Evolutionary conservation across 2,329 filamentous ascomycete genomes (phyloP).

Genomic region (Ophiostoma himal-ulmi): DNA sequence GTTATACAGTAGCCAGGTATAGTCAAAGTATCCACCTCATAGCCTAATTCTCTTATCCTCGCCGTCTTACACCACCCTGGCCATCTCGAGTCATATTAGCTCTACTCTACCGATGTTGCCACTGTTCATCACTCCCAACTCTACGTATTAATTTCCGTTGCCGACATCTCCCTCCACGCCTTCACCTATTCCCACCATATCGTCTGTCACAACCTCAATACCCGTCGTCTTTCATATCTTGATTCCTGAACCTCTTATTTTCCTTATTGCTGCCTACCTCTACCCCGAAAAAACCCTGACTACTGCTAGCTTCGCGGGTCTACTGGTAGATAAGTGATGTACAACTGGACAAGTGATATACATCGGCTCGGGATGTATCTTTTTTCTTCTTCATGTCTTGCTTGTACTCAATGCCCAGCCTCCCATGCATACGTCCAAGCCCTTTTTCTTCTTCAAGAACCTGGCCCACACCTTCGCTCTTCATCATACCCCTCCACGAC

Average conservation of each 20-base stretch:
- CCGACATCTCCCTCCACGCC: not conserved
- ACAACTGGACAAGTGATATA: not conserved
- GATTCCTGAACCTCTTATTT: not conserved
- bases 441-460: slow-evolving; percentile 4
- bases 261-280: not conserved
- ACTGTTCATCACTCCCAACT: not conserved
- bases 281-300: not conserved
- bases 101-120: not conserved
- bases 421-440: slow-evolving; percentile 1
- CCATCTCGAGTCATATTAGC: not conserved
- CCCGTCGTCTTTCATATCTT: no score
- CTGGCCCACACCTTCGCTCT: not conserved
- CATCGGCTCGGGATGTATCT: not conserved
- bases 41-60: not conserved
- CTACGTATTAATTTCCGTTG: not conserved
- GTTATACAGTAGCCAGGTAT: not conserved
- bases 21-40: not conserved
- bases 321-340: not conserved
- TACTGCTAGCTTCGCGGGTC: not conserved
- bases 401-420: not conserved
- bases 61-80: not conserved
- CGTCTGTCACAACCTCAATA: not conserved
- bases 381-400: not conserved
- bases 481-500: not conserved
- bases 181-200: not conserved